Evolutionary conservation across 31 red algal genomes (phyloP).

Genomic region (Porphyra umbilicalis): DNA sequence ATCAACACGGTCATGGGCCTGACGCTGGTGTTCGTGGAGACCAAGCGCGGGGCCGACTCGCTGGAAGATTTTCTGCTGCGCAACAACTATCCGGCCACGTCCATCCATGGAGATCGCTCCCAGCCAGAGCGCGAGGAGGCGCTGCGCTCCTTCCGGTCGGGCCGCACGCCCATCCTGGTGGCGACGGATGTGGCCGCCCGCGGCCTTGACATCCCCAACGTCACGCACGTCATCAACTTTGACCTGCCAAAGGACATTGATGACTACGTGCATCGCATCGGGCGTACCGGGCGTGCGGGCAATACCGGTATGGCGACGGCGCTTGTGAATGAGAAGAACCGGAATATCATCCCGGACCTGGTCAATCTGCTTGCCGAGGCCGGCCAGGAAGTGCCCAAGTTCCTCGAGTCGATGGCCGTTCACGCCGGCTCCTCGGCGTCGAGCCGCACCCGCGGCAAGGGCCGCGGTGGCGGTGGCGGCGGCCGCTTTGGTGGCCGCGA

Average conservation of each 20-base stretch:
- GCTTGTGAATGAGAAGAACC: slow-evolving; percentile 94
- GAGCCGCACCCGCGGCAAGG: slow-evolving; percentile 33
- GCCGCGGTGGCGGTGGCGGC: slow-evolving; percentile 21
- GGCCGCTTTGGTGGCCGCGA: slow-evolving; percentile 82
- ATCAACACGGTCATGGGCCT: slow-evolving; percentile 86
- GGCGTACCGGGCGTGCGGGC: slow-evolving; percentile 96
- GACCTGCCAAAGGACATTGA: slow-evolving; percentile 89
- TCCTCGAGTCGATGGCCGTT: slow-evolving; percentile 77
- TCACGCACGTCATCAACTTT: slow-evolving; percentile 98
- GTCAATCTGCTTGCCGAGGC: slow-evolving; percentile 85
- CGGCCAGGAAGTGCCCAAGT: slow-evolving; percentile 92
- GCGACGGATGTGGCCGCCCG: slow-evolving; percentile 97
- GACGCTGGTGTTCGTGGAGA: slow-evolving; percentile 91
- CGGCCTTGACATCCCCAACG: slow-evolving; percentile 95
- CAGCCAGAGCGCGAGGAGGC: slow-evolving; percentile 91
- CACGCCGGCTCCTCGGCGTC: slow-evolving; percentile 27
- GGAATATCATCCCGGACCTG: slow-evolving; percentile 77
- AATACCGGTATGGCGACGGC: slow-evolving; percentile 94
- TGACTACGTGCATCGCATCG: slow-evolving; percentile 99
- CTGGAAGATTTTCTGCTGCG: slow-evolving; percentile 84
- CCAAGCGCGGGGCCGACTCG: slow-evolving; percentile 86
- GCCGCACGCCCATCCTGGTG: slow-evolving; percentile 86
- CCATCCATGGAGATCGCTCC: slow-evolving; percentile 92
- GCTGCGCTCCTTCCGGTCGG: slow-evolving; percentile 79
- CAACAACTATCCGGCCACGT: slow-evolving; percentile 74